Percentiles rank a stretch among this genome's conserved stretches.
Conservation (phyloP, 805 yeast genomes). For the Nakazawaea wyomingensis region DNA sequence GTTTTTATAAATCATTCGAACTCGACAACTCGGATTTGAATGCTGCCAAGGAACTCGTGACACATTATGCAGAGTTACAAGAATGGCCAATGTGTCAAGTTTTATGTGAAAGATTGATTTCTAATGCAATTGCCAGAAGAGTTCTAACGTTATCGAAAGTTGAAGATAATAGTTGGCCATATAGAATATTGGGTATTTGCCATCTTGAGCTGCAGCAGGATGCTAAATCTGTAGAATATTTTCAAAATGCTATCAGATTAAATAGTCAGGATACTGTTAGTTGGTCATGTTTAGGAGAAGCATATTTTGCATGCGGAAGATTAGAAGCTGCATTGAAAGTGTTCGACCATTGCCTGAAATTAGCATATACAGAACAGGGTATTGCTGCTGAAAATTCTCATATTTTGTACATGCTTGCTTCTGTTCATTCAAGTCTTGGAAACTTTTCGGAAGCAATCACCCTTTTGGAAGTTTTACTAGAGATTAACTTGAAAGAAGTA, state of each 20-base stretch:
- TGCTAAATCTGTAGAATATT: conserved; percentile 79
- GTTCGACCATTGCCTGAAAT: conserved; percentile 51
- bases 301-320: conserved; percentile 80
- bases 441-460: conserved; percentile 59
- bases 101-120: conserved; percentile 60
- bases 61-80: conserved; percentile 54
- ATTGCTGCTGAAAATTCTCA: conserved; percentile 53
- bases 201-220: conserved; percentile 67
- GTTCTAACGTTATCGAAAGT: conserved; percentile 29
- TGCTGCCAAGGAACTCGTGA: conserved; percentile 71
- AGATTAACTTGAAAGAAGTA: conserved; percentile 40
- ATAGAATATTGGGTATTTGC: conserved; percentile 77
- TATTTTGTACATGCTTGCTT: conserved; percentile 63
- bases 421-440: conserved; percentile 56
- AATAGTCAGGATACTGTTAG: conserved; percentile 65
- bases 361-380: conserved; percentile 17
- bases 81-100: conserved; percentile 87
- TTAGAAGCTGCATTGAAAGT: conserved; percentile 84
- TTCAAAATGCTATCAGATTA: conserved; percentile 78
- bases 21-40: conserved; percentile 68
- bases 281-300: conserved; percentile 98
- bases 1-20: conserved; percentile 87
- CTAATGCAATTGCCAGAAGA: conserved; percentile 55
- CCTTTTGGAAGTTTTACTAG: conserved; percentile 38
- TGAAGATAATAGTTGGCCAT: conserved; percentile 70